Percentiles rank a stretch among this genome's conserved stretches.
phyloP scores from a whole-genome alignment of 306 rosid genomes.

The Corylus americana region DNA sequence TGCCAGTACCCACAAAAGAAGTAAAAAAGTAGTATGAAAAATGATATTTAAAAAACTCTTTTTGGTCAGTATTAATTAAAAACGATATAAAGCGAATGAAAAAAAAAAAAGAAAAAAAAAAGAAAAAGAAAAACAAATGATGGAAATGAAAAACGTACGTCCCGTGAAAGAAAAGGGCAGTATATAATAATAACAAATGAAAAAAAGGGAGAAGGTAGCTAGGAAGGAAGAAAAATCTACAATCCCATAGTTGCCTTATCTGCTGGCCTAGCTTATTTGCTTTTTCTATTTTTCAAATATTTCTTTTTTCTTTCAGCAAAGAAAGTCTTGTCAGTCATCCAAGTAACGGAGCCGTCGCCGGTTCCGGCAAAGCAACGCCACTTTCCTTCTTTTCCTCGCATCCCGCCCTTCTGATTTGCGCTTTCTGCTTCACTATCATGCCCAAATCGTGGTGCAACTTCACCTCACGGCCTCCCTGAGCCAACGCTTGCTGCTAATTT shows the following conservation, averaged over 20 bases:
- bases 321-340: constrained; percentile 62
- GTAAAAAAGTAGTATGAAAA: background rate
- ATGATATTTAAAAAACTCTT: background rate
- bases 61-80: background rate
- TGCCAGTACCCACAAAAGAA: background rate
- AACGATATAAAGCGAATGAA: background rate
- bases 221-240: constrained; percentile 17
- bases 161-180: constrained; percentile 29
- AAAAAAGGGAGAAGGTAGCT: background rate
- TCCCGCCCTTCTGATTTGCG: constrained; percentile 9
- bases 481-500: background rate
- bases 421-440: constrained; percentile 1
- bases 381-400: constrained; percentile 20
- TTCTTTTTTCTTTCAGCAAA: constrained; percentile 38
- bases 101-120: background rate
- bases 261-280: constrained; percentile 30
- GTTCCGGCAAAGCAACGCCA: constrained; percentile 37
- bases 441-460: constrained; percentile 20
- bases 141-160: background rate
- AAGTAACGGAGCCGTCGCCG: constrained; percentile 40
- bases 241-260: constrained; percentile 30
- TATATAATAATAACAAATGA: constrained; percentile 8
- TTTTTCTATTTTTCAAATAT: constrained; percentile 38
- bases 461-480: constrained; percentile 18
- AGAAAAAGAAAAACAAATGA: background rate